These are phyloP conservation scores for Mortierella sp. DNA, from an alignment of 371 early-diverging fungal genomes.

Conservation along the genomic window DNA sequence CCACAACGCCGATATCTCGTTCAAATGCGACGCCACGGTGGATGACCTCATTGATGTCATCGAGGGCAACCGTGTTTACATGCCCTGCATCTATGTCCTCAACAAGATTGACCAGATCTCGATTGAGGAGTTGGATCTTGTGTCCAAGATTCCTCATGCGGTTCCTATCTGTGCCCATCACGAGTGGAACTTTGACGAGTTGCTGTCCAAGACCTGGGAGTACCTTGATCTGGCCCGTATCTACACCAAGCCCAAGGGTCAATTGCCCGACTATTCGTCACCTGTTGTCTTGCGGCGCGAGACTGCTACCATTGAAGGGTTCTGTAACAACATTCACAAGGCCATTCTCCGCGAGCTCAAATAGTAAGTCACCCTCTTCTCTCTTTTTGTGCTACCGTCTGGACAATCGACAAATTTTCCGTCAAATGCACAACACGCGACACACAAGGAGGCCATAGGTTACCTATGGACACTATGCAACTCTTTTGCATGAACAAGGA, in stretches of 20 bases:
- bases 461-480: too few species aligned
- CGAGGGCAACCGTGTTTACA: conserved; percentile 88
- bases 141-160: conserved; percentile 98
- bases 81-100: conserved; percentile 91
- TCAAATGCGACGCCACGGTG: conserved; percentile 88
- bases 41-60: conserved; percentile 98
- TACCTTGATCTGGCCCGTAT: conserved; percentile 74
- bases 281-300: conserved; percentile 95
- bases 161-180: conserved; percentile 98
- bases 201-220: conserved; percentile 97
- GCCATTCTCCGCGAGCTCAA: conserved; percentile 96
- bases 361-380: conserved; percentile 66
- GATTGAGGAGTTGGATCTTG: conserved; percentile 93
- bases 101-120: conserved; percentile 98
- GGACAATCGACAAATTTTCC: conserved; percentile 59
- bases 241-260: conserved; percentile 99
- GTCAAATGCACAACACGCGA: not conserved
- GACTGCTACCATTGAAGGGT: conserved; percentile 90
- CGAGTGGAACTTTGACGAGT: conserved; percentile 99
- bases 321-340: conserved; percentile 99
- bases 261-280: conserved; percentile 96
- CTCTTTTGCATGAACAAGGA: too few species aligned
- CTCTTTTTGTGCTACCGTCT: conserved; percentile 91
- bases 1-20: conserved; percentile 93
- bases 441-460: too few species aligned